Conservation (phyloP, 805 yeast genomes). For the Suhomyces xylopsoci region DNA sequence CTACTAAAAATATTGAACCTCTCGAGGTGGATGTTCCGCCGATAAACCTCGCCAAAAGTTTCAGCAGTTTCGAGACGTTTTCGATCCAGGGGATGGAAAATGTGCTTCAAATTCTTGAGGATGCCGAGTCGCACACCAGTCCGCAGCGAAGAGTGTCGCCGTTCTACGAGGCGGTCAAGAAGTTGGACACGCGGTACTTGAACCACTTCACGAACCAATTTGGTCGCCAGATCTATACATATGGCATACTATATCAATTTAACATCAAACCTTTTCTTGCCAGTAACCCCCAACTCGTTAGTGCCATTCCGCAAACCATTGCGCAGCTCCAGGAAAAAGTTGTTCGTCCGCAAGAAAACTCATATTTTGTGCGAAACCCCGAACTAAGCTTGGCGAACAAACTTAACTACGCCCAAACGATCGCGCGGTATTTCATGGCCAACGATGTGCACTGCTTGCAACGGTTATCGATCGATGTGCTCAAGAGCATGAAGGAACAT, state of each 20-base stretch:
- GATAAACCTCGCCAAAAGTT: slow-evolving; percentile 4
- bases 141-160: slow-evolving; percentile 2
- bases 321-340: neutral
- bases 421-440: slow-evolving; percentile 11
- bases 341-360: slow-evolving; percentile 4
- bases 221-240: slow-evolving; percentile 10
- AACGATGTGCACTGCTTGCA: slow-evolving; percentile 10
- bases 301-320: neutral
- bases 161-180: slow-evolving; percentile 9
- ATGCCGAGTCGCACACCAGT: slow-evolving; percentile 8
- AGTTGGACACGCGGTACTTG: slow-evolving; percentile 10
- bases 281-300: slow-evolving; percentile 1
- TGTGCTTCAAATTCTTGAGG: slow-evolving; percentile 11
- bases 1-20: neutral
- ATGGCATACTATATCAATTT: slow-evolving; percentile 9
- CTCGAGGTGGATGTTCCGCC: neutral
- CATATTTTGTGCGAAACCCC: slow-evolving; percentile 9
- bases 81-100: slow-evolving; percentile 13
- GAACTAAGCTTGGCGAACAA: slow-evolving; percentile 5
- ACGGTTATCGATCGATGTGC: slow-evolving; percentile 10
- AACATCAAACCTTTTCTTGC: slow-evolving; percentile 12
- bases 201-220: slow-evolving; percentile 11
- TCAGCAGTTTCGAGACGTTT: slow-evolving; percentile 3
- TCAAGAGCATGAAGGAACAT: slow-evolving; percentile 5
- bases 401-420: slow-evolving; percentile 11